Evolutionary conservation across 768 basidiomycete species (phyloP).

Genomic region (Naematelia encephala): DNA sequence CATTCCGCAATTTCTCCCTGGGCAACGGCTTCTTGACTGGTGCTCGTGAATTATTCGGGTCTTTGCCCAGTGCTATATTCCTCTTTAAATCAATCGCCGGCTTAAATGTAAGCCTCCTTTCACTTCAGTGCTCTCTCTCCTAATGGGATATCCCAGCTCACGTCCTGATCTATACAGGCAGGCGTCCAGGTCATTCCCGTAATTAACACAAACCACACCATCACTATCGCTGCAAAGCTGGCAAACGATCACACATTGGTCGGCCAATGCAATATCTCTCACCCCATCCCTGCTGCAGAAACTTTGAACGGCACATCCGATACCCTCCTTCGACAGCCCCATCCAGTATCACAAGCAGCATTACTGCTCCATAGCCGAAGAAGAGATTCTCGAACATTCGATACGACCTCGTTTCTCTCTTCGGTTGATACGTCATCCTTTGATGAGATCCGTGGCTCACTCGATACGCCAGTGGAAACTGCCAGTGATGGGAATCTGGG

Average conservation of each 20-base stretch:
- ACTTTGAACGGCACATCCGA: neutral
- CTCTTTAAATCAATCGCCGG: conserved; percentile 87
- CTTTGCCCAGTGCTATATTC: conserved; percentile 88
- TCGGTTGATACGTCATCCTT: conserved; percentile 9
- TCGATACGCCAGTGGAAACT: neutral
- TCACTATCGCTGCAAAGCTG: conserved; percentile 90
- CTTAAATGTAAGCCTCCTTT: conserved; percentile 56
- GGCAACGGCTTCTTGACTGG: conserved; percentile 91
- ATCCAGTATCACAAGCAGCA: neutral
- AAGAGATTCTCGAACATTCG: conserved; percentile 44
- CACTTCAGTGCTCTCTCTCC: conserved; percentile 6
- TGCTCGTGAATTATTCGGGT: conserved; percentile 84
- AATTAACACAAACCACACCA: conserved; percentile 84
- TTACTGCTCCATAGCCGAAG: neutral
- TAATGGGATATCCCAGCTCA: conserved; percentile 10
- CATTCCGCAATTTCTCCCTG: conserved; percentile 79
- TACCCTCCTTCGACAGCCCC: neutral
- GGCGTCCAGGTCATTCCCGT: conserved; percentile 80
- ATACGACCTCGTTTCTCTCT: conserved; percentile 18
- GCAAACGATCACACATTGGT: conserved; percentile 72
- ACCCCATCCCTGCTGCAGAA: conserved; percentile 55
- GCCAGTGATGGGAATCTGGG: conserved; percentile 26
- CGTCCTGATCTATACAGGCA: conserved; percentile 7
- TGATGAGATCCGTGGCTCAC: conserved; percentile 3
- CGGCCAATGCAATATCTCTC: conserved; percentile 91